Percentiles rank a stretch among this genome's conserved stretches.
Evolutionary conservation across 805 yeast genomes (phyloP).

Genomic region (Spathaspora passalidarum): DNA sequence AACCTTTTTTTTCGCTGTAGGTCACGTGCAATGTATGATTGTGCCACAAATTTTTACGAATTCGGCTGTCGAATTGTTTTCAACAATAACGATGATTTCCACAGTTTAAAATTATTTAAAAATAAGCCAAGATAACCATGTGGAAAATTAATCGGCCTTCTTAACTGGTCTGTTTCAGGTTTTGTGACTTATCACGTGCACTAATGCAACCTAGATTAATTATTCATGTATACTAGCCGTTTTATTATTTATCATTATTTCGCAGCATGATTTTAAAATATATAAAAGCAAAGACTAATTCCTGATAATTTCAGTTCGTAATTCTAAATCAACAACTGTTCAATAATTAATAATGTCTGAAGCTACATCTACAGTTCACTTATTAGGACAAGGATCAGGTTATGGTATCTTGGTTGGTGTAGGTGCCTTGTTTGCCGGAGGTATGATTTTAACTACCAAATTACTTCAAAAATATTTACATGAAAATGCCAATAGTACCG

Average conservation of each 20-base stretch:
- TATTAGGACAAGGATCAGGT: slow-evolving; percentile 25
- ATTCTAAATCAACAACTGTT: background rate
- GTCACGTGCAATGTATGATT: background rate
- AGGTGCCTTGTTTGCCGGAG: slow-evolving; percentile 28
- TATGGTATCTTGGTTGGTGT: slow-evolving; percentile 30
- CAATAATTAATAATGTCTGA: background rate
- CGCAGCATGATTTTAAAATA: background rate
- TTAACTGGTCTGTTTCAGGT: background rate
- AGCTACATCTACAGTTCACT: slow-evolving; percentile 1
- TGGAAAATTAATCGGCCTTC: background rate
- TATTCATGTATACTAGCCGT: background rate
- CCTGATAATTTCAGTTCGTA: background rate
- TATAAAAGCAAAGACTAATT: background rate
- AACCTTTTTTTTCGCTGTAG: background rate
- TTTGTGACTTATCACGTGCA: background rate
- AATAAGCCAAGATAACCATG: background rate
- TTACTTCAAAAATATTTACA: slow-evolving; percentile 20
- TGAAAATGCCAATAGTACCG: slow-evolving; percentile 24
- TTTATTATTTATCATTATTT: background rate
- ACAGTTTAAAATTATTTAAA: background rate
- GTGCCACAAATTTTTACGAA: background rate
- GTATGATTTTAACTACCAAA: slow-evolving; percentile 24
- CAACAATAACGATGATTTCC: background rate
- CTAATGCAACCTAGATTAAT: background rate
- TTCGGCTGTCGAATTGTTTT: background rate